These are phyloP conservation scores for Cryphonectria parasitica DNA, from an alignment of 2,329 filamentous ascomycete genomes.

Conservation along the genomic window DNA sequence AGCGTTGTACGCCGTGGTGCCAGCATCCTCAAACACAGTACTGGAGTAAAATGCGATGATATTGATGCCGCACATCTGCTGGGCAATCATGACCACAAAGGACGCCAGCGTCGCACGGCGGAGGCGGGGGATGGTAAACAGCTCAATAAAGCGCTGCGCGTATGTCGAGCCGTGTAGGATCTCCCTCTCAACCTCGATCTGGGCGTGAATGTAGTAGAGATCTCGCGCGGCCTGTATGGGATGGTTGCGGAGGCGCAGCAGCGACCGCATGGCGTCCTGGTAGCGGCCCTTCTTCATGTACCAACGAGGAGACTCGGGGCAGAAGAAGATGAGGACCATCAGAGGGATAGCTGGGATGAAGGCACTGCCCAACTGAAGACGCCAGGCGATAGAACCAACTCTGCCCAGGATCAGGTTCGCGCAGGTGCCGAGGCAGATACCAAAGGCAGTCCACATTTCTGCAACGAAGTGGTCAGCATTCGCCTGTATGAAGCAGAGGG, in stretches of 20 bases:
- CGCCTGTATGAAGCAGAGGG: slow-evolving; percentile 57
- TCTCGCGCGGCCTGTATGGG: slow-evolving; percentile 65
- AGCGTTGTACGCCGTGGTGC: slow-evolving; percentile 43
- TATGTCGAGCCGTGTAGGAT: slow-evolving; percentile 44
- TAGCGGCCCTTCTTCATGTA: slow-evolving; percentile 65
- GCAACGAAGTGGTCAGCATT: slow-evolving; percentile 45
- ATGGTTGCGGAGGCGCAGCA: slow-evolving; percentile 60
- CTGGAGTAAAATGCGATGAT: slow-evolving; percentile 55
- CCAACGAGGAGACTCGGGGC: slow-evolving; percentile 69
- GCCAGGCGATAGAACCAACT: slow-evolving; percentile 62
- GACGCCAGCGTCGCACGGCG: slow-evolving; percentile 68
- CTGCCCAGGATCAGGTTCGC: slow-evolving; percentile 68
- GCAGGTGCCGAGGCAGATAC: slow-evolving; percentile 58
- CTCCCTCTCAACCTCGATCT: slow-evolving; percentile 49
- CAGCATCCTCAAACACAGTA: slow-evolving; percentile 50
- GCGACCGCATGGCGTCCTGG: slow-evolving; percentile 57
- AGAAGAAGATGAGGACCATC: slow-evolving; percentile 59
- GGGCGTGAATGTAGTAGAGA: slow-evolving; percentile 58
- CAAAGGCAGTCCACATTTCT: slow-evolving; percentile 59
- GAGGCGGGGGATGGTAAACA: slow-evolving; percentile 61
- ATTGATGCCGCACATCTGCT: slow-evolving; percentile 64
- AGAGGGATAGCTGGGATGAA: slow-evolving; percentile 68
- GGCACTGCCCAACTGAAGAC: slow-evolving; percentile 66
- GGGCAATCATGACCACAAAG: slow-evolving; percentile 68
- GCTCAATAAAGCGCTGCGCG: slow-evolving; percentile 56